These are phyloP conservation scores for Cicer judaicum DNA, from an alignment of 306 rosid genomes.

Conservation along the genomic window DNA sequence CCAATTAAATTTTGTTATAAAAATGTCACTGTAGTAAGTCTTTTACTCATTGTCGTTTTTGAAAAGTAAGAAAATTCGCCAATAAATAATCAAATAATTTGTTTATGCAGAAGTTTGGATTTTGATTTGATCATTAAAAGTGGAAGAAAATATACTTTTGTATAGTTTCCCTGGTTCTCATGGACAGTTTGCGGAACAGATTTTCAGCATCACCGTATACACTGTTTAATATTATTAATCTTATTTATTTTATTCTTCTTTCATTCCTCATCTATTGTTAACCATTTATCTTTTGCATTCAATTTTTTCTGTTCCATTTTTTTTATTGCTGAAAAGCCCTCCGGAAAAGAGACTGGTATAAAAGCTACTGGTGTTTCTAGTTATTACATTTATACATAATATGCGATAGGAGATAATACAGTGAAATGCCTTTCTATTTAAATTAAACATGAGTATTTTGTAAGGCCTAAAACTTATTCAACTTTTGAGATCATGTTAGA, in stretches of 20 bases:
- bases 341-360: background rate
- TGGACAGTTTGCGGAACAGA: constrained; percentile 22
- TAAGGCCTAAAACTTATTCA: constrained; percentile 21
- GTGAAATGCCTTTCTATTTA: constrained; percentile 32
- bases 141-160: background rate
- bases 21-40: background rate
- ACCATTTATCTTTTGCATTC: constrained; percentile 9
- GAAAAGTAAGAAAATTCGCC: background rate
- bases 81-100: background rate
- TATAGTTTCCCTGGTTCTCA: background rate
- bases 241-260: constrained; percentile 14
- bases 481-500: constrained; percentile 26
- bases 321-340: constrained; percentile 31
- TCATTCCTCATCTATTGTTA: constrained; percentile 15
- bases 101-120: background rate
- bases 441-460: constrained; percentile 12
- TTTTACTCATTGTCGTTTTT: background rate
- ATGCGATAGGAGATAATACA: constrained; percentile 8
- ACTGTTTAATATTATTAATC: constrained; percentile 4
- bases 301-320: background rate
- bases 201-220: constrained; percentile 11
- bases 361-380: constrained; percentile 10
- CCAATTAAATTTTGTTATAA: constrained; percentile 27
- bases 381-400: constrained; percentile 13
- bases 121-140: background rate